phyloP scores from a whole-genome alignment of 2,329 filamentous ascomycete genomes.

The Keithomyces neogunnii region DNA sequence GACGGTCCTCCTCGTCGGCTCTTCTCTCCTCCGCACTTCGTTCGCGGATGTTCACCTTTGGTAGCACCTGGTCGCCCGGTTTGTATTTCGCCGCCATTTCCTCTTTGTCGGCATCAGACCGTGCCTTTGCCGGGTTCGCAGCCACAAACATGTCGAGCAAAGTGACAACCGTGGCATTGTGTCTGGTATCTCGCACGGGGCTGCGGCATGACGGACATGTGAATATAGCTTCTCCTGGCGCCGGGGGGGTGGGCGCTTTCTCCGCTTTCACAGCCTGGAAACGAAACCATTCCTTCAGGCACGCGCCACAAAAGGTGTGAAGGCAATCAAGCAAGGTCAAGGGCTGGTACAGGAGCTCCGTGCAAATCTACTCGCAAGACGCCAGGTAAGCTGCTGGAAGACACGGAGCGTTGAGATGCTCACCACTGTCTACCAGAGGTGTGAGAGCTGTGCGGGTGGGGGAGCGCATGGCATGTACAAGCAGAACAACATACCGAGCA shows the following conservation, averaged over 20 bases:
- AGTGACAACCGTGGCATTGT: conserved; percentile 85
- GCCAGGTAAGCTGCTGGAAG: not conserved
- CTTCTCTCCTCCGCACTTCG: conserved; percentile 45
- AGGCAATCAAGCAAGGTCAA: conserved; percentile 87
- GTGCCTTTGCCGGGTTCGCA: conserved; percentile 68
- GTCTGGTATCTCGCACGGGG: conserved; percentile 73
- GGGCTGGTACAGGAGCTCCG: conserved; percentile 85
- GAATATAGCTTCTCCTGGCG: conserved; percentile 47
- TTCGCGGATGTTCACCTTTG: conserved; percentile 43
- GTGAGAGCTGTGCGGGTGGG: not conserved
- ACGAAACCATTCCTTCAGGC: conserved; percentile 90
- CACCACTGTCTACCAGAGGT: not conserved
- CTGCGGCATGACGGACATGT: conserved; percentile 93
- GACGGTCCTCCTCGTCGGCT: conserved; percentile 57
- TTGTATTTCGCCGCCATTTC: conserved; percentile 71
- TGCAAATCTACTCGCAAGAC: conserved; percentile 66
- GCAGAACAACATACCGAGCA: conserved; percentile 64
- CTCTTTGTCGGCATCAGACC: conserved; percentile 62
- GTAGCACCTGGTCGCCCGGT: conserved; percentile 73
- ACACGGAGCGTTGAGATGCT: not conserved
- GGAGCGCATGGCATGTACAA: not conserved
- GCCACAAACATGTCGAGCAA: conserved; percentile 81
- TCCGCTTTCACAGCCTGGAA: conserved; percentile 61
- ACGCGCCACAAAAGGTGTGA: conserved; percentile 93
- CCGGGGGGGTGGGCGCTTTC: conserved; percentile 38